phyloP scores from a whole-genome alignment of 805 yeast genomes.

The Jamesozyma lodderae region DNA sequence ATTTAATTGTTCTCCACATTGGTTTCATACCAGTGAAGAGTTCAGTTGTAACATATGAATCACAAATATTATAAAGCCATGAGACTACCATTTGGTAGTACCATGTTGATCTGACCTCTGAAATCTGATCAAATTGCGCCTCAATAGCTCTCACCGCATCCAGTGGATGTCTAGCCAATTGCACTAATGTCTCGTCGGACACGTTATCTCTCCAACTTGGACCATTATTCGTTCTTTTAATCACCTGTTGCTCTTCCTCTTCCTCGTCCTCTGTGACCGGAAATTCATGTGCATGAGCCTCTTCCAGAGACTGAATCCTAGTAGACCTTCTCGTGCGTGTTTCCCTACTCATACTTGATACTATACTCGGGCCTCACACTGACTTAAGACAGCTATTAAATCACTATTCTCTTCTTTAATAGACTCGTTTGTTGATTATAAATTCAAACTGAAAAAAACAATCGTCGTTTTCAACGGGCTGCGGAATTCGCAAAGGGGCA shows the following conservation, averaged over 20 bases:
- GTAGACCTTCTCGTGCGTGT: conserved; percentile 7
- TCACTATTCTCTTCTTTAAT: too few relatives aligned
- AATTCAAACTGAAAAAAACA: too few relatives aligned
- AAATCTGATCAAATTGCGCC: conserved; percentile 4
- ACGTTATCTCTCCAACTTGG: conserved; percentile 18
- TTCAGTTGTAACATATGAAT: conserved; percentile 15
- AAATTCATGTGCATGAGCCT: background rate
- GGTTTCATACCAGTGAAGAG: conserved; percentile 10
- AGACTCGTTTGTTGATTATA: too few relatives aligned
- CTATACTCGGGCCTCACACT: too few relatives aligned
- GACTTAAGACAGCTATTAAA: too few relatives aligned
- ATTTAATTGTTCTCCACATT: conserved; percentile 24
- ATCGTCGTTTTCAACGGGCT: too few relatives aligned
- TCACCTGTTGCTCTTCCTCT: background rate
- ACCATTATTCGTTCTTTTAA: conserved; percentile 1
- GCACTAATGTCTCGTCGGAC: conserved; percentile 16
- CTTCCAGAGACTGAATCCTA: background rate
- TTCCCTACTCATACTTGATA: too few relatives aligned
- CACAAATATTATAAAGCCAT: conserved; percentile 29
- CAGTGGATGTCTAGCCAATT: conserved; percentile 9
- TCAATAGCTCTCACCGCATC: conserved; percentile 1
- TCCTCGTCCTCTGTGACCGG: background rate
- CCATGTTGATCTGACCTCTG: conserved; percentile 19
- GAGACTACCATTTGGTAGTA: conserved; percentile 27
- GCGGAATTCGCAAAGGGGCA: too few relatives aligned